phyloP scores from a whole-genome alignment of 2,329 filamentous ascomycete genomes.

The Colletotrichum musae region DNA sequence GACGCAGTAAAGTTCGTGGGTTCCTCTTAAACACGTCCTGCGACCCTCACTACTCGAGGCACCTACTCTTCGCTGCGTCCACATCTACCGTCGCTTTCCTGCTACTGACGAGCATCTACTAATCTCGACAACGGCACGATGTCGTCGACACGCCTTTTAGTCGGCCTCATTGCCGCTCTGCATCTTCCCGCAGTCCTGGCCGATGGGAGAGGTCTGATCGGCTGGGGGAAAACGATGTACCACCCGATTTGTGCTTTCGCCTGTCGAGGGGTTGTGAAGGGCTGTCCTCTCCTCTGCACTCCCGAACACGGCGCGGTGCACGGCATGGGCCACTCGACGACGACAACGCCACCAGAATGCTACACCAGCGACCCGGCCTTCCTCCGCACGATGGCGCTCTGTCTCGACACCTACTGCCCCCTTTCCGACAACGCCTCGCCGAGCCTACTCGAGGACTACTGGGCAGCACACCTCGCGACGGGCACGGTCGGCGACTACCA shows the following conservation, averaged over 20 bases:
- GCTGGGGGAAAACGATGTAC: conserved; percentile 53
- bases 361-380: conserved; percentile 48
- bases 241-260: conserved; percentile 53
- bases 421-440: conserved; percentile 9
- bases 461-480: conserved; percentile 50
- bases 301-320: neutral
- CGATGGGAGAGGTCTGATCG: conserved; percentile 50
- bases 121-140: neutral
- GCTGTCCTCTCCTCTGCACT: conserved; percentile 46
- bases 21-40: too few species aligned
- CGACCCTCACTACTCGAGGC: too few species aligned
- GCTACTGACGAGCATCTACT: neutral
- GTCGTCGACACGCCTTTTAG: neutral
- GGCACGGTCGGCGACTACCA: conserved; percentile 45
- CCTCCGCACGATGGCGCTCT: conserved; percentile 50
- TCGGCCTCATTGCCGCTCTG: conserved; percentile 1
- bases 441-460: conserved; percentile 48
- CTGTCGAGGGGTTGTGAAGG: conserved; percentile 49
- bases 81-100: neutral
- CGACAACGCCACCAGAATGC: conserved; percentile 45
- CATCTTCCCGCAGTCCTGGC: neutral
- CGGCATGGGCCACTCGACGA: conserved; percentile 36
- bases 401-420: conserved; percentile 50
- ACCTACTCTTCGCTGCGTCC: too few species aligned
- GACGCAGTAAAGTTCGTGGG: neutral